A percentile compares a stretch with the other conserved stretches of the same genome.
Conservation (phyloP, 2,329 filamentous ascomycete genomes). For the Ophiostoma populinum region DNA sequence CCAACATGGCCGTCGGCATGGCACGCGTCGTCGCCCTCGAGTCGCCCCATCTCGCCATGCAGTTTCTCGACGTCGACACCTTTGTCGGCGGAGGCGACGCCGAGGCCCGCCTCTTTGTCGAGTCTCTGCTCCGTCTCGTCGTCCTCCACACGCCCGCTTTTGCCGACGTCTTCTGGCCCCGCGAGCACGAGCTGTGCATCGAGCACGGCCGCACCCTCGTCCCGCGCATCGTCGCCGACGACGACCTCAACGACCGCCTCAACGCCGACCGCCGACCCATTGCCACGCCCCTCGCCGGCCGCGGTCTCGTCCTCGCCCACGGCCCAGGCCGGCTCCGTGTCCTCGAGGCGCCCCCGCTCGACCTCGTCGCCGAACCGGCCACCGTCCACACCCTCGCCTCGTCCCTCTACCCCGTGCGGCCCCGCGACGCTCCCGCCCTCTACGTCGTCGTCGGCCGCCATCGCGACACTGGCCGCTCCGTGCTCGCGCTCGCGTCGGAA, state of each 20-base stretch:
- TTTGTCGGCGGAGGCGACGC: constrained; percentile 1
- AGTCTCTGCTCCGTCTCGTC: constrained; percentile 10
- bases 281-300: constrained; percentile 4
- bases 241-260: constrained; percentile 10
- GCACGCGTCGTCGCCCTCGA: constrained; percentile 12
- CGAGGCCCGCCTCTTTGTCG: constrained; percentile 5
- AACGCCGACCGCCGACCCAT: constrained; percentile 11
- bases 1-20: constrained; percentile 13
- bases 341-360: constrained; percentile 4
- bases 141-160: constrained; percentile 5
- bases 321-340: constrained; percentile 4
- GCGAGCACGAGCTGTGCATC: constrained; percentile 14
- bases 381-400: constrained; percentile 4
- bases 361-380: neutral
- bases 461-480: neutral
- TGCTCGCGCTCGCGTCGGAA: neutral
- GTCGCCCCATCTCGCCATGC: constrained; percentile 11
- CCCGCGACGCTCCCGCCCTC: constrained; percentile 4
- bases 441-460: constrained; percentile 3
- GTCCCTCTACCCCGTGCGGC: constrained; percentile 6
- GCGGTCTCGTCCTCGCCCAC: constrained; percentile 1
- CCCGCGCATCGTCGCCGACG: constrained; percentile 13
- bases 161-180: constrained; percentile 6
- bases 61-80: constrained; percentile 13
- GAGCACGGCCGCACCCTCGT: constrained; percentile 14